Percentiles rank a stretch among this genome's conserved stretches.
These are phyloP conservation scores for Aspergillus texensis DNA, from an alignment of 2,329 filamentous ascomycete genomes.

Conservation along the genomic window DNA sequence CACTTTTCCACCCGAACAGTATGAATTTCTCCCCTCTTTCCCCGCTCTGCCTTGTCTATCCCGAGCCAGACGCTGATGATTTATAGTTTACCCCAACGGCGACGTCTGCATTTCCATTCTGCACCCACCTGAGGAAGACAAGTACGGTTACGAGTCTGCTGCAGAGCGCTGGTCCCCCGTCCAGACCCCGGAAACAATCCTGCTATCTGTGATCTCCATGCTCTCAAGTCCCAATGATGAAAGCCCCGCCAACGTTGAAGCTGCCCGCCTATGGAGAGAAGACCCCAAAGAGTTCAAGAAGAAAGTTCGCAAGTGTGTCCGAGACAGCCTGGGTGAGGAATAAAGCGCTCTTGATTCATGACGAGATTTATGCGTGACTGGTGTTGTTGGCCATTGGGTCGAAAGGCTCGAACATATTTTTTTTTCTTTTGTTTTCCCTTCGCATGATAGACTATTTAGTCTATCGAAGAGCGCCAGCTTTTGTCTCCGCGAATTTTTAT, in stretches of 20 bases:
- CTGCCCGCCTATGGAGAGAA: constrained; percentile 83
- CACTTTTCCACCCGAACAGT: constrained; percentile 93
- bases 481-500: background rate
- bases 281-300: constrained; percentile 78
- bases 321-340: constrained; percentile 78
- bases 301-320: constrained; percentile 74
- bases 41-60: background rate
- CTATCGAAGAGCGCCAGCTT: constrained; percentile 3
- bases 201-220: constrained; percentile 89
- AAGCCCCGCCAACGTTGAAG: constrained; percentile 92
- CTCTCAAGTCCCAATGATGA: constrained; percentile 93
- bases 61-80: background rate
- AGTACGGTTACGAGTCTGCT: constrained; percentile 89
- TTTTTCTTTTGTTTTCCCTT: constrained; percentile 44
- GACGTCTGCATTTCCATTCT: constrained; percentile 96
- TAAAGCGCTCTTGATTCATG: constrained; percentile 23
- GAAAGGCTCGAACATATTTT: constrained; percentile 7
- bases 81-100: constrained; percentile 76
- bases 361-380: constrained; percentile 3
- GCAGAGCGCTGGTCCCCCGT: constrained; percentile 93
- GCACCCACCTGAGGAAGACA: constrained; percentile 91
- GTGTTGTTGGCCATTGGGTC: background rate
- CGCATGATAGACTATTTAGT: constrained; percentile 1
- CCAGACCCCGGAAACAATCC: constrained; percentile 91
- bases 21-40: constrained; percentile 30